A percentile compares a stretch with the other conserved stretches of the same genome.
phyloP scores from a whole-genome alignment of 2,329 filamentous ascomycete genomes.

The Endothia cerciana region DNA sequence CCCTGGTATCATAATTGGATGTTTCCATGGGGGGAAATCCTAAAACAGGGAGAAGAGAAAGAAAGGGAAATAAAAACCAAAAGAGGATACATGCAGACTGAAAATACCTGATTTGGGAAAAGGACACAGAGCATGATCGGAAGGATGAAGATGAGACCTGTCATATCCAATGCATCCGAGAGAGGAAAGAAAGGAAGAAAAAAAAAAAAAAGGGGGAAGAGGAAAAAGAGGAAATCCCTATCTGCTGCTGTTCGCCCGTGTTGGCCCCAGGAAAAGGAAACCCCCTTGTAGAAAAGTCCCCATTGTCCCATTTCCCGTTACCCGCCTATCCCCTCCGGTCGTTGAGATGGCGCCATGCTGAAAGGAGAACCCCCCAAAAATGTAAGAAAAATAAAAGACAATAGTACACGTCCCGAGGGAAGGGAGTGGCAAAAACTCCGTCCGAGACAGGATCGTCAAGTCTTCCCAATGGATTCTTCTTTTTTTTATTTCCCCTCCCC shows the following conservation, averaged over 20 bases:
- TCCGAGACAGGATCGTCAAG: slow-evolving; percentile 4
- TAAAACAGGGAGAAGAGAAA: neutral
- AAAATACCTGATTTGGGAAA: slow-evolving; percentile 18
- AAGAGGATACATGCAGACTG: slow-evolving; percentile 27
- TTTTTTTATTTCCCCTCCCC: neutral
- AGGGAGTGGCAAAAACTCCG: neutral
- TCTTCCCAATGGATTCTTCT: neutral
- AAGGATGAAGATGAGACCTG: slow-evolving; percentile 28
- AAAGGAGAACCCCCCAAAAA: neutral
- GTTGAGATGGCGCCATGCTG: slow-evolving; percentile 2
- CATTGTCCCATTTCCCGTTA: neutral
- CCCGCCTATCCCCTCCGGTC: neutral
- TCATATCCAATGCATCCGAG: slow-evolving; percentile 23
- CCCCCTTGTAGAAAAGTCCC: neutral
- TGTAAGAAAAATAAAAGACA: neutral
- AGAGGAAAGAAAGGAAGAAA: slow-evolving; percentile 7
- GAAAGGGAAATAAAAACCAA: slow-evolving; percentile 9
- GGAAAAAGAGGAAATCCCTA: too few species aligned
- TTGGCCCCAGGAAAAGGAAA: neutral
- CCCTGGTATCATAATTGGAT: slow-evolving; percentile 29
- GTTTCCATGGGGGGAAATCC: slow-evolving; percentile 23
- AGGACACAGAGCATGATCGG: slow-evolving; percentile 5
- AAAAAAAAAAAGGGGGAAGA: neutral
- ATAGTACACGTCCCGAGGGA: neutral
- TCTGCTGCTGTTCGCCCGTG: neutral